phyloP scores from a whole-genome alignment of 1,139 yeast genomes.

The Hansenula sp. region DNA sequence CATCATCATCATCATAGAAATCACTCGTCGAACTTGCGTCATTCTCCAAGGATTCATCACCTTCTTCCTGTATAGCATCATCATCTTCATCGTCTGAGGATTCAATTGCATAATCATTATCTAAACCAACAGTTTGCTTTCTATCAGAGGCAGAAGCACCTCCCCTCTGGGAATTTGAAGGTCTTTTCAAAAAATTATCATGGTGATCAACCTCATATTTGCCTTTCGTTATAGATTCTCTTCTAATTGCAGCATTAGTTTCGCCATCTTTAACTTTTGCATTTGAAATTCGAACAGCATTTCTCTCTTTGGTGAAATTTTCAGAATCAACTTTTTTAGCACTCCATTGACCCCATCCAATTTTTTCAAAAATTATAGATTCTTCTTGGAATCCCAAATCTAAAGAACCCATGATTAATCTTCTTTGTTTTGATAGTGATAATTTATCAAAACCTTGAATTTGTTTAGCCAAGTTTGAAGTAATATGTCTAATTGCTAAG shows the following conservation, averaged over 20 bases:
- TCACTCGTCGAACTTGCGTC: slow-evolving; percentile 18
- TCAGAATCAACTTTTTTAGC: slow-evolving; percentile 56
- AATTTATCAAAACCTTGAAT: slow-evolving; percentile 78
- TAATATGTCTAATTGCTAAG: slow-evolving; percentile 84
- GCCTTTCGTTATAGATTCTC: slow-evolving; percentile 38
- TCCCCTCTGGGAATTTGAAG: slow-evolving; percentile 4
- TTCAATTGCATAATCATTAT: slow-evolving; percentile 20
- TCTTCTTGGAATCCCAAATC: slow-evolving; percentile 65
- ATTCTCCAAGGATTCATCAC: slow-evolving; percentile 15
- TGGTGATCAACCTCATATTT: slow-evolving; percentile 21
- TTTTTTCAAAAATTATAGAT: slow-evolving; percentile 79
- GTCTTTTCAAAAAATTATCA: slow-evolving; percentile 15
- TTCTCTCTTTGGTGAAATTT: slow-evolving; percentile 38
- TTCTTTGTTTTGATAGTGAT: slow-evolving; percentile 82
- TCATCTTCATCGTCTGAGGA: slow-evolving; percentile 23
- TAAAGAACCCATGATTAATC: slow-evolving; percentile 85
- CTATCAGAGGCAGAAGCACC: slow-evolving; percentile 1
- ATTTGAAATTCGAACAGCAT: slow-evolving; percentile 26
- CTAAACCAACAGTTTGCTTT: neutral
- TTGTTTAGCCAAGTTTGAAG: slow-evolving; percentile 69
- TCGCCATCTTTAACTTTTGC: slow-evolving; percentile 35
- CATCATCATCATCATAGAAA: slow-evolving; percentile 27
- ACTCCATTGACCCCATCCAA: slow-evolving; percentile 99
- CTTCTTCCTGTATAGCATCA: slow-evolving; percentile 22
- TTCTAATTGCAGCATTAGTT: slow-evolving; percentile 35